A percentile compares a stretch with the other conserved stretches of the same genome.
Evolutionary conservation across 345 rosid genomes (phyloP).

Genomic region (Limnanthes douglasii): DNA sequence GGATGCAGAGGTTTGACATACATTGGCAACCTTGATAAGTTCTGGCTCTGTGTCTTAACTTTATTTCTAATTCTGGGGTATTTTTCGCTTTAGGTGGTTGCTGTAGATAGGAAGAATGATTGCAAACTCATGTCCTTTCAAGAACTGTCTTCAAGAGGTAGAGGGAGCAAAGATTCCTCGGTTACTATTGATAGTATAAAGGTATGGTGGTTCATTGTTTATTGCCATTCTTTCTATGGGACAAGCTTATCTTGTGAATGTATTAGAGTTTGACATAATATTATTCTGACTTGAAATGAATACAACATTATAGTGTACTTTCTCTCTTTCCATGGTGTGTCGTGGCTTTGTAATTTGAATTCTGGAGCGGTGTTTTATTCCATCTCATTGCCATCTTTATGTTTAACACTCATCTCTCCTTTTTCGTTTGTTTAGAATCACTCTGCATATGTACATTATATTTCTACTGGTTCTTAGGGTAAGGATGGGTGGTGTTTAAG

Average conservation of each 20-base stretch:
- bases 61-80: neutral
- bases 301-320: neutral
- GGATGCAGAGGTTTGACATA: constrained; percentile 80
- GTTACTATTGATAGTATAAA: constrained; percentile 40
- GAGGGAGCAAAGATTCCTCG: constrained; percentile 61
- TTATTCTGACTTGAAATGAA: no score
- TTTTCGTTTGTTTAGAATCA: no score
- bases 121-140: constrained; percentile 83
- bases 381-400: no score
- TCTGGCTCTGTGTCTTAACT: no score
- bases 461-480: no score
- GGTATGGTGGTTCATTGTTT: constrained; percentile 22
- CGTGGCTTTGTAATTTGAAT: no score
- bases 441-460: no score
- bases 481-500: no score
- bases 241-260: neutral
- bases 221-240: neutral
- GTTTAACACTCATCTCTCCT: no score
- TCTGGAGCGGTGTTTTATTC: no score
- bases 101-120: constrained; percentile 61
- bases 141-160: constrained; percentile 77
- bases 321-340: neutral
- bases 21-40: no score
- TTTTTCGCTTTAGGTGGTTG: constrained; percentile 51
- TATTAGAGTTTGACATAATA: neutral